Evolutionary conservation across 305 asterid genomes (phyloP).

Genomic region (Fraxinus xanthoxyloides): DNA sequence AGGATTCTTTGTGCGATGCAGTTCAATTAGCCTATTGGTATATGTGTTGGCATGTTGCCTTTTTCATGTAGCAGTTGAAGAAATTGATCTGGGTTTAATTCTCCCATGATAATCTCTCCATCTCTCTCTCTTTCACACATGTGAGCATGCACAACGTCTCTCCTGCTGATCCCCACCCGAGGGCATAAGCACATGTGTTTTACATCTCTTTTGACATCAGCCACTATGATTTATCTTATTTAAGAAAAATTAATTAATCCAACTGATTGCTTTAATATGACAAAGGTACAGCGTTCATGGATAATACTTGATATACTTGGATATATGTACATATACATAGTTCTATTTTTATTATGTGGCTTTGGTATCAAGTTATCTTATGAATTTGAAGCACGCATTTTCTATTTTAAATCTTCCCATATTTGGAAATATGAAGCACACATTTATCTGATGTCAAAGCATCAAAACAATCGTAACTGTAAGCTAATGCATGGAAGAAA

Average conservation of each 20-base stretch:
- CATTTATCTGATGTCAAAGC: background rate
- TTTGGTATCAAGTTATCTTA: constrained; percentile 6
- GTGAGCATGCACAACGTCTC: background rate
- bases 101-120: background rate
- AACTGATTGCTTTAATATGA: background rate
- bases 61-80: constrained; percentile 10
- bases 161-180: background rate
- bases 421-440: constrained; percentile 18
- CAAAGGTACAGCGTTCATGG: background rate
- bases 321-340: background rate
- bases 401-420: background rate
- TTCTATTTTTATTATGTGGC: background rate
- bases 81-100: background rate
- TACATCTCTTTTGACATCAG: background rate
- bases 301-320: background rate
- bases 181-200: background rate
- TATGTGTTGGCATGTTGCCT: background rate
- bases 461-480: constrained; percentile 7
- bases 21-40: background rate
- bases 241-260: background rate
- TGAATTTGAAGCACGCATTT: constrained; percentile 11
- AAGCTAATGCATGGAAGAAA: constrained; percentile 20
- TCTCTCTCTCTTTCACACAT: background rate
- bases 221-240: background rate
- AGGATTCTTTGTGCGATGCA: background rate